Evolutionary conservation across 805 yeast genomes (phyloP), one percentile per base, ranked within the genome.

Genomic region (Candida germanica): DNA sequence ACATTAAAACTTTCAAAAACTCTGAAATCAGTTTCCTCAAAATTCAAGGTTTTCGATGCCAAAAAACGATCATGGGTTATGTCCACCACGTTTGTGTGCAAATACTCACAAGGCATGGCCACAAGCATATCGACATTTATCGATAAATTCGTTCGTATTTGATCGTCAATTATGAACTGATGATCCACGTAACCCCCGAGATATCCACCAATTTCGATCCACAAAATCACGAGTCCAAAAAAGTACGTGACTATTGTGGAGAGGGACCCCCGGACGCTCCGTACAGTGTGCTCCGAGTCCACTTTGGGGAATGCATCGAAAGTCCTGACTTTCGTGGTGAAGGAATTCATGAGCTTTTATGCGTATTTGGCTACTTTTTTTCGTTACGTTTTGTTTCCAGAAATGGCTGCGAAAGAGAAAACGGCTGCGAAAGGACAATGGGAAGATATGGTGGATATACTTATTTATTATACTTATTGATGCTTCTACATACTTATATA

Each of bases 201-300:
- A 54, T 73, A 86, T 10, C 84, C 82, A 6, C 97, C 95, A 19
- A 88, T 61, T 54, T 89, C 94, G 10, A 86, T 76, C 86, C 94
- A 91, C 5, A 86, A 58, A 24, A 89, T 65, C 51, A 87, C 76
- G 11, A 87, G 50, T 12, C 84, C 73, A 39, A 74, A 69, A 17
- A 83, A 45, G n/a, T 73, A 67, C 11, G 88, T 79, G 31, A 83
- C 28, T 3, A 87, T 47, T 0, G 95, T 80, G 11, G 88, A 76
- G 12, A 76, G 54, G 4, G 93, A 89, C 23, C 96, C 96, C 43
- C 93, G 70, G 19, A 75, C 62, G 1, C 95, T 83, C 45, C 87
- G 67, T 31, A 83, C 83, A 30, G 81, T 73, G 51, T 87, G 88
- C 48, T 64, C 63, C 4, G 69, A 52, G 36, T 61, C 64, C 20